Percentiles rank a stretch among this genome's conserved stretches.
phyloP scores from a whole-genome alignment of 73 alveolate genomes.

The Urostyla sp. region DNA sequence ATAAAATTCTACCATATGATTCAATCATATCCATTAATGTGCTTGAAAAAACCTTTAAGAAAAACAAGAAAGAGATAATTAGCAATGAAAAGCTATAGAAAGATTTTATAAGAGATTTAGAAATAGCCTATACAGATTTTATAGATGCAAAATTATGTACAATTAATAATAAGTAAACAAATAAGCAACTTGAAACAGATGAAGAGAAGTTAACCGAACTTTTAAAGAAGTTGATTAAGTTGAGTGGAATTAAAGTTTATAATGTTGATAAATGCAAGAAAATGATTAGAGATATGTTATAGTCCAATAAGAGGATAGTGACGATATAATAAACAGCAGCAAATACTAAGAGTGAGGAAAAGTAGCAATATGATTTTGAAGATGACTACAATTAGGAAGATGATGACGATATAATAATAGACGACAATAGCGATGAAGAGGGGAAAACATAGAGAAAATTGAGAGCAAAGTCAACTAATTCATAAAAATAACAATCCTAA shows the following conservation, averaged over 20 bases:
- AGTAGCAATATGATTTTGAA: neutral
- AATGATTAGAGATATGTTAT: conserved; percentile 64
- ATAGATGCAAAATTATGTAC: conserved; percentile 37
- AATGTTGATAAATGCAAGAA: conserved; percentile 64
- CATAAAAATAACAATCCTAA: too few relatives aligned
- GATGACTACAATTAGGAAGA: conserved; percentile 41
- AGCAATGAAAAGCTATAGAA: conserved; percentile 16
- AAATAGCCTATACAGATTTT: conserved; percentile 36
- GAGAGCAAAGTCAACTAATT: neutral
- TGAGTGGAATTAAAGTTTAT: conserved; percentile 44
- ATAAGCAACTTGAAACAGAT: conserved; percentile 54
- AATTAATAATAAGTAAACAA: conserved; percentile 1
- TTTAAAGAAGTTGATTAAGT: conserved; percentile 54
- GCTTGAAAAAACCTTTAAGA: conserved; percentile 66
- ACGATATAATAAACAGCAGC: conserved; percentile 9
- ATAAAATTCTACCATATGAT: conserved; percentile 71
- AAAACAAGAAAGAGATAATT: conserved; percentile 56
- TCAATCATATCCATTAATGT: conserved; percentile 67
- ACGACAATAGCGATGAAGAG: neutral
- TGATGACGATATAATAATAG: conserved; percentile 45
- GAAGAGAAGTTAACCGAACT: conserved; percentile 72
- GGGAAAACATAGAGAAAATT: neutral
- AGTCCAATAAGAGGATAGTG: conserved; percentile 64
- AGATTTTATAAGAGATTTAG: conserved; percentile 43
- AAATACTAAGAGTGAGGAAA: conserved; percentile 23